Evolutionary conservation across 139 green algal species (phyloP), one percentile per base, ranked within the genome.

Genomic region (Haematococcus lacustris): DNA sequence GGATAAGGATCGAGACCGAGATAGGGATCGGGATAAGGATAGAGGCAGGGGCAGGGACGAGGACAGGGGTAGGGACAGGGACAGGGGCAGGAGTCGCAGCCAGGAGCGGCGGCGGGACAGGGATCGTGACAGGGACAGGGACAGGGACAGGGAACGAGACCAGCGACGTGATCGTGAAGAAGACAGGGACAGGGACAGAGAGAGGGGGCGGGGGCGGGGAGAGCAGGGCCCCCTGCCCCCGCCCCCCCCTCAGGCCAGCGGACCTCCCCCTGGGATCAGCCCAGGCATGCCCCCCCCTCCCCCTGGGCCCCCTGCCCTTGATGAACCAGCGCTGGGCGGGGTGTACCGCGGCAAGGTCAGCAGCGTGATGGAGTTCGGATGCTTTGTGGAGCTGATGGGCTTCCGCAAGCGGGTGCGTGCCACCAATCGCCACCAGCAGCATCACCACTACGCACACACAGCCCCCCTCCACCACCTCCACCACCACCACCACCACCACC

Each of bases 311-410:
- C 38, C 72, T 25, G 51, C 50, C 26, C n/a, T n/a, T n/a, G n/a
- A n/a, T n/a, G n/a, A n/a, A n/a, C n/a, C n/a, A n/a, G n/a, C n/a
- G n/a, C 73, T 94, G 28, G 92, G 89, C 34, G 82, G 68, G 1
- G 80, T 96, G 61, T 97, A 96, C 79, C 73, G 77, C 28, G 89
- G 88, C 33, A 82, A 73, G 2, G 79, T 72, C n/a, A 88, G 78
- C 26, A 84, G 84, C 60, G 84, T 96, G 38, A 94, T 98, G 91
- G 93, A 98, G 73, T 97, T 97, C 85, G 95, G 95, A 9, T 93
- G 84, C 81, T 99, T 99, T 78, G 92, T 98, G 68, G 89, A 97
- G 84, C 83, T 99, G 62, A 60, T 87, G 26, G 87, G 88, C 51
- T 87, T 96, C 62, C 38, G 41, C 28, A 38, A 33, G 3, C 60